phyloP scores from a whole-genome alignment of 257 asterid genomes.

The Rauvolfia tetraphylla region DNA sequence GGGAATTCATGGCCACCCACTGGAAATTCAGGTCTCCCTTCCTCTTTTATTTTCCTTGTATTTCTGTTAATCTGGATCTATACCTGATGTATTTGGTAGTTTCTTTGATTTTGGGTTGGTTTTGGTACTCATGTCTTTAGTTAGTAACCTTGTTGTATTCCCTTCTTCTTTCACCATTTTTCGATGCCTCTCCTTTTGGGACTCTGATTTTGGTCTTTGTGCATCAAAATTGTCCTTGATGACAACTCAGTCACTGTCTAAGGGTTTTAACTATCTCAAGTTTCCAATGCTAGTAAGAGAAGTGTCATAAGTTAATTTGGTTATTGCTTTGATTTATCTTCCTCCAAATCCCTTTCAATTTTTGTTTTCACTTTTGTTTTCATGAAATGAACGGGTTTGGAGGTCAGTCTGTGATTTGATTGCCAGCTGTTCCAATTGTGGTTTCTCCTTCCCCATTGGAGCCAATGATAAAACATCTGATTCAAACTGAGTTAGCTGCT shows the following conservation, averaged over 20 bases:
- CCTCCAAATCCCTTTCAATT: no score
- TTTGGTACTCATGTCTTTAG: not conserved
- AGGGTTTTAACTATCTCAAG: no score
- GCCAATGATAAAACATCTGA: not conserved
- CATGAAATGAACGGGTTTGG: no score
- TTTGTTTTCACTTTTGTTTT: no score
- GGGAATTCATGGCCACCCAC: slow-evolving; percentile 90
- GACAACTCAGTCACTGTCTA: not conserved
- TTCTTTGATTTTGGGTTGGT: not conserved
- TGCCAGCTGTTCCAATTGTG: no score
- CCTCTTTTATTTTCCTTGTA: not conserved
- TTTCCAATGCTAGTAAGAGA: no score
- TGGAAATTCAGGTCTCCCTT: slow-evolving; percentile 63
- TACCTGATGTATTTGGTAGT: not conserved
- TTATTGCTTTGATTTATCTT: no score
- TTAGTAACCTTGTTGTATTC: not conserved
- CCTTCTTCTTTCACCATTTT: not conserved
- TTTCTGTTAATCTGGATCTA: not conserved
- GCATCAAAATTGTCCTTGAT: not conserved
- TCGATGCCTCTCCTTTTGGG: not conserved
- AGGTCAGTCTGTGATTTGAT: no score
- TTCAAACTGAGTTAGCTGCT: not conserved
- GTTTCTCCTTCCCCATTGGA: not conserved
- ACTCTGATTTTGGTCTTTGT: not conserved
- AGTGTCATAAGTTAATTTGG: no score